Conservation (phyloP, 768 basidiomycete genomes). For the Tylopilus sp. region DNA sequence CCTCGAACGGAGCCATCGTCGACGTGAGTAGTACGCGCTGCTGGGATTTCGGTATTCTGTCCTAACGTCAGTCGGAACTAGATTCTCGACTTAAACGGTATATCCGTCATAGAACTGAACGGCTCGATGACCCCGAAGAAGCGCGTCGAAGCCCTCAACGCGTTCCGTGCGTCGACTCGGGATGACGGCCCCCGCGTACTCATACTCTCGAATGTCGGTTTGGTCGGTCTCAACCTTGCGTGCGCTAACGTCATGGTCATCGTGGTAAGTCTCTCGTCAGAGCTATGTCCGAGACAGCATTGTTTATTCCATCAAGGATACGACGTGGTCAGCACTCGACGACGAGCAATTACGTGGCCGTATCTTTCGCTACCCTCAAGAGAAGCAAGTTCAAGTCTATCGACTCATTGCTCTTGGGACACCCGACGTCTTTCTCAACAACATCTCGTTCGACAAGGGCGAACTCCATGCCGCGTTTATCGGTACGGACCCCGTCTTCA, state of each 20-base stretch:
- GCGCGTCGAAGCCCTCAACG: neutral
- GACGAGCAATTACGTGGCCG: neutral
- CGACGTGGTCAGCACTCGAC: neutral
- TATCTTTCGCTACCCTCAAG: neutral
- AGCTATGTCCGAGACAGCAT: too few species aligned
- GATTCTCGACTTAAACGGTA: neutral
- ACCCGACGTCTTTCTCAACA: slow-evolving; percentile 5
- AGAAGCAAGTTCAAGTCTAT: slow-evolving; percentile 15
- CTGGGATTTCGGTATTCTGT: too few species aligned
- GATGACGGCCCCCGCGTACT: neutral
- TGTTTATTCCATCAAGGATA: too few species aligned
- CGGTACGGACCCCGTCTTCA: too few species aligned
- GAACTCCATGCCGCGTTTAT: neutral
- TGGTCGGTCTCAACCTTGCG: too few species aligned
- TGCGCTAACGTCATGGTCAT: neutral
- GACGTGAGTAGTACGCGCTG: neutral
- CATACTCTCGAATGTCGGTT: neutral
- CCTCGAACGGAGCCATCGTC: neutral
- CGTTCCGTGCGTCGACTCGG: neutral
- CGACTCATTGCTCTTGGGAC: slow-evolving; percentile 8
- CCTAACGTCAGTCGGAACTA: neutral
- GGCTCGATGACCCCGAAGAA: neutral
- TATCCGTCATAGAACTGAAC: neutral
- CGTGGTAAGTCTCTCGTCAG: too few species aligned
- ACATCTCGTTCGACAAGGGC: slow-evolving; percentile 20